Conservation (phyloP, 2,329 filamentous ascomycete species). For the Immersiporthe knoxdaviesiana region DNA sequence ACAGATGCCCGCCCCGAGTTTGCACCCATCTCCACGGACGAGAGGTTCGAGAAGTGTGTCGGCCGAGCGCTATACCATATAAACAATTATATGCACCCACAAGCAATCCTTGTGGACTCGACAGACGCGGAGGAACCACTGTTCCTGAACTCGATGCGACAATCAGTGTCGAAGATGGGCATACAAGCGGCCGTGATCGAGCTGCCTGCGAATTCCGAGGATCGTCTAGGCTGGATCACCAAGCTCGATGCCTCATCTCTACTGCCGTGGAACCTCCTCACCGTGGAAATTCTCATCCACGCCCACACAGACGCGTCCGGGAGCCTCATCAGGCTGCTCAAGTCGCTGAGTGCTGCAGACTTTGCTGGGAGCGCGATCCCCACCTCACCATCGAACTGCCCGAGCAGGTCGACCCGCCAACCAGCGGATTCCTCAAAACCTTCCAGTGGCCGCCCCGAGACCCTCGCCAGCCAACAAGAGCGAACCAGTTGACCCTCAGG, state of each 20-base stretch:
- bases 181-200: slow-evolving; percentile 64
- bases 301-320: slow-evolving; percentile 72
- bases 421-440: slow-evolving; percentile 62
- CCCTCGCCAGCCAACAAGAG: slow-evolving; percentile 43
- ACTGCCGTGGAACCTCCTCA: slow-evolving; percentile 69
- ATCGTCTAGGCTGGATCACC: slow-evolving; percentile 75
- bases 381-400: slow-evolving; percentile 86
- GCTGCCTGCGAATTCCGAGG: slow-evolving; percentile 65
- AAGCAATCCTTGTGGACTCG: slow-evolving; percentile 74
- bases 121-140: slow-evolving; percentile 68
- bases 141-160: slow-evolving; percentile 51
- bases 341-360: slow-evolving; percentile 75
- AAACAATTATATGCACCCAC: slow-evolving; percentile 73
- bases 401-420: slow-evolving; percentile 65
- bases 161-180: slow-evolving; percentile 14
- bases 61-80: slow-evolving; percentile 72
- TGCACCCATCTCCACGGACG: slow-evolving; percentile 68
- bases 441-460: slow-evolving; percentile 69
- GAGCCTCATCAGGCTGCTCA: slow-evolving; percentile 74
- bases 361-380: slow-evolving; percentile 72
- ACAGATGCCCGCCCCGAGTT: slow-evolving; percentile 78
- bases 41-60: slow-evolving; percentile 68
- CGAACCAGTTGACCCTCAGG: slow-evolving; percentile 68
- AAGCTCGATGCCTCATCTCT: slow-evolving; percentile 60
- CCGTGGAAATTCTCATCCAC: slow-evolving; percentile 83